Evolutionary conservation across 768 basidiomycete genomes (phyloP).

Genomic region (Xerocomus brunneocitrinus): DNA sequence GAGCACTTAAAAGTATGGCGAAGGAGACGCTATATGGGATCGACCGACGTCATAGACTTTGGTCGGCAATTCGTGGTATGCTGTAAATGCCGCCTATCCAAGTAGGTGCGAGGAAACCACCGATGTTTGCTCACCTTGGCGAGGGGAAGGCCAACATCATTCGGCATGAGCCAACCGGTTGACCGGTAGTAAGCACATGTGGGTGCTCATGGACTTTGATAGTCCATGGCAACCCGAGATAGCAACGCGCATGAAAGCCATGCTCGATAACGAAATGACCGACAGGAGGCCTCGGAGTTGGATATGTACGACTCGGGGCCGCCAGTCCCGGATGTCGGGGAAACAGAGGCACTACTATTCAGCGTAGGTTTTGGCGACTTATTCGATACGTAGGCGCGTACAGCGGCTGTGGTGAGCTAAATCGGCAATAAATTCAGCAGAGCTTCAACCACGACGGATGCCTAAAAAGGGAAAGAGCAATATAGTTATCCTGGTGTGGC

Average conservation of each 20-base stretch:
- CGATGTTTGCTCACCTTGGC: slow-evolving; percentile 9
- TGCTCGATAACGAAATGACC: not conserved
- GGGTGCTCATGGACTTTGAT: not conserved
- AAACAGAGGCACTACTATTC: not conserved
- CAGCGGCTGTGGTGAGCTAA: not conserved
- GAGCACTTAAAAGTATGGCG: slow-evolving; percentile 8
- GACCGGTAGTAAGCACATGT: slow-evolving; percentile 3
- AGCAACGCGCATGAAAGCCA: slow-evolving; percentile 6
- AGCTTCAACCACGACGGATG: slow-evolving; percentile 4
- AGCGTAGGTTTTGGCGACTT: not conserved
- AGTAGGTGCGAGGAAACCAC: slow-evolving; percentile 10
- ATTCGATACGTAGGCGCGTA: not conserved
- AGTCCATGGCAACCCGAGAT: slow-evolving; percentile 4
- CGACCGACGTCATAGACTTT: not conserved
- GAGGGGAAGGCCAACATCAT: not conserved
- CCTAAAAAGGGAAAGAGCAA: slow-evolving; percentile 9
- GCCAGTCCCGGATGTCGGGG: not conserved
- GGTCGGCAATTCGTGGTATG: not conserved
- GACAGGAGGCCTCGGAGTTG: not conserved
- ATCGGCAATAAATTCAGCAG: not conserved
- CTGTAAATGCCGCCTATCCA: slow-evolving; percentile 9
- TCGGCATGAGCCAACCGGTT: not conserved
- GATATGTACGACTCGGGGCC: not conserved
- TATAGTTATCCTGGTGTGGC: not conserved
- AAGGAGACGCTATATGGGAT: not conserved